A percentile compares a stretch with the other conserved stretches of the same genome.
Conservation (phyloP, 371 early-diverging fungal genomes). For the Entomophthora muscae region DNA sequence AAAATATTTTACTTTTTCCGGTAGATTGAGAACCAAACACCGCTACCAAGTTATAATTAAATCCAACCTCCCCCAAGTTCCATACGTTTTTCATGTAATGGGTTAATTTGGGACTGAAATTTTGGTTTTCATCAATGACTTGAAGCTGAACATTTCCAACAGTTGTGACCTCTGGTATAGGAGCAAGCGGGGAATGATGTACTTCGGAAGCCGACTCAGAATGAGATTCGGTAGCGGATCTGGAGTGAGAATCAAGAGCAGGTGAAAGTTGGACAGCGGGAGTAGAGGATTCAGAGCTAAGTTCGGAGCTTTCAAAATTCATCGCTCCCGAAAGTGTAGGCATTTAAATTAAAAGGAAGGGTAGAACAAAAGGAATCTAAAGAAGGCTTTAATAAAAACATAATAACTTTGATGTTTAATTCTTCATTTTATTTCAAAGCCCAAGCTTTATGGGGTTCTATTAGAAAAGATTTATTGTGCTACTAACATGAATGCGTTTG, state of each 20-base stretch:
- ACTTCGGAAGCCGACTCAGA: neutral
- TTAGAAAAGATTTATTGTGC: too few relatives aligned
- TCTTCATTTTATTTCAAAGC: too few relatives aligned
- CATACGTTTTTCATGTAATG: constrained; percentile 61
- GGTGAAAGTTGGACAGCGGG: too few relatives aligned
- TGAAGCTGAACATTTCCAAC: constrained; percentile 1
- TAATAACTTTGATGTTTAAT: too few relatives aligned
- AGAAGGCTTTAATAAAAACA: too few relatives aligned
- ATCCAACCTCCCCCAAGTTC: constrained; percentile 70
- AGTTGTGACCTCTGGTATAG: neutral
- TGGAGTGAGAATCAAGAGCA: too few relatives aligned
- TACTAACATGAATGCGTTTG: too few relatives aligned
- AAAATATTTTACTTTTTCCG: constrained; percentile 68
- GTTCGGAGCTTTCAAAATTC: neutral
- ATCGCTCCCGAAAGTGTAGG: neutral
- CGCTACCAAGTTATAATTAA: constrained; percentile 89
- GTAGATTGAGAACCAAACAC: constrained; percentile 97
- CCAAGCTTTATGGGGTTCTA: too few relatives aligned
- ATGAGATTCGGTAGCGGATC: too few relatives aligned
- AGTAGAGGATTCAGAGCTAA: neutral
- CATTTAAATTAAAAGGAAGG: neutral
- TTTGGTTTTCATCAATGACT: constrained; percentile 9
- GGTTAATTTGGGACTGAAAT: constrained; percentile 35
- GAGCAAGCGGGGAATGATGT: neutral
- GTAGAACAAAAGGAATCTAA: too few relatives aligned